Percentiles rank a stretch among this genome's conserved stretches.
Conservation (phyloP, 1,139 yeast genomes). For the Hansenula lynferdii region DNA sequence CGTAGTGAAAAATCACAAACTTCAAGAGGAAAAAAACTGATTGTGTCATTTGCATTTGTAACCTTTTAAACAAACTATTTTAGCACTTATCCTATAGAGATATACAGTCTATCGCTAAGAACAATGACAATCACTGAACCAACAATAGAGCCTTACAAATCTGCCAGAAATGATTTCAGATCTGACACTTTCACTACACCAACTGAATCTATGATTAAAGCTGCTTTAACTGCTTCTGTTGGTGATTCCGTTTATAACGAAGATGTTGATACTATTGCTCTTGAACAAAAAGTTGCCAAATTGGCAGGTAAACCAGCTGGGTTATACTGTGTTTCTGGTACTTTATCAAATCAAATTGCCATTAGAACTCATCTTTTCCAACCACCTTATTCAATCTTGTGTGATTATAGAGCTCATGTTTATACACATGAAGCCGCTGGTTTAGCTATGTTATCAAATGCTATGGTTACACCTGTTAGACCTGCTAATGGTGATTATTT, state of each 20-base stretch:
- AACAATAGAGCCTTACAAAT: conserved; percentile 22
- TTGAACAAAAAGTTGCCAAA: conserved; percentile 63
- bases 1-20: background rate
- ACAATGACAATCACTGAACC: conserved; percentile 1
- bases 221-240: conserved; percentile 53
- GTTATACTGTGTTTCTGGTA: conserved; percentile 82
- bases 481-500: conserved; percentile 72
- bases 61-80: background rate
- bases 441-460: conserved; percentile 81
- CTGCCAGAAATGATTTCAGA: conserved; percentile 56
- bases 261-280: conserved; percentile 60
- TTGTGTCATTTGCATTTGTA: conserved; percentile 1
- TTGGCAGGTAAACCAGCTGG: conserved; percentile 84
- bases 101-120: background rate
- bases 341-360: conserved; percentile 86
- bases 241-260: conserved; percentile 93
- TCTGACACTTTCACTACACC: conserved; percentile 96
- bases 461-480: conserved; percentile 82
- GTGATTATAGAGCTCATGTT: conserved; percentile 85
- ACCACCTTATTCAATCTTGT: conserved; percentile 82
- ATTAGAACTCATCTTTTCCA: conserved; percentile 71
- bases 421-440: conserved; percentile 89
- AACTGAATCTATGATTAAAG: conserved; percentile 66
- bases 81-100: too few relatives aligned
- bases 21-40: background rate